phyloP scores from a whole-genome alignment of 2,329 filamentous ascomycete genomes.

The Spiromastix sp. region DNA sequence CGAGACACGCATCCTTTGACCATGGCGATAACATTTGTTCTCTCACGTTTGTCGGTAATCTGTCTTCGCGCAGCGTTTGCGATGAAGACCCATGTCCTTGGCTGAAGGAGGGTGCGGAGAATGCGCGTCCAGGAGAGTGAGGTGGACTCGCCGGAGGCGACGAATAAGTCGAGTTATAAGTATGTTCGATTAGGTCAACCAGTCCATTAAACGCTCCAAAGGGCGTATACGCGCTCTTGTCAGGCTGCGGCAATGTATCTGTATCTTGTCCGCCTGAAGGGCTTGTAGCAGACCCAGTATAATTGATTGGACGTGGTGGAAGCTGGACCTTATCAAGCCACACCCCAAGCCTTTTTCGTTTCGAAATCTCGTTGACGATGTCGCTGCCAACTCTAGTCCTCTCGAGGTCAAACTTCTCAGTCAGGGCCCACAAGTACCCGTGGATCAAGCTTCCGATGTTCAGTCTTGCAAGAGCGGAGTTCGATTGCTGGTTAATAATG shows the following conservation, averaged over 20 bases:
- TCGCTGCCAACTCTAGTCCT: slow-evolving; percentile 56
- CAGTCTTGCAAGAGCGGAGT: slow-evolving; percentile 55
- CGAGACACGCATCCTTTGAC: slow-evolving; percentile 64
- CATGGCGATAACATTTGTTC: slow-evolving; percentile 72
- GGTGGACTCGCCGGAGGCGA: slow-evolving; percentile 62
- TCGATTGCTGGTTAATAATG: slow-evolving; percentile 18
- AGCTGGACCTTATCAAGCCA: slow-evolving; percentile 69
- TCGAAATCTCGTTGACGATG: slow-evolving; percentile 65
- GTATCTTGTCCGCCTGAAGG: slow-evolving; percentile 22
- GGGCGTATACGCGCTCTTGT: slow-evolving; percentile 48
- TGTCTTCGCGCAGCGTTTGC: slow-evolving; percentile 31
- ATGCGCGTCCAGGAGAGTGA: slow-evolving; percentile 55
- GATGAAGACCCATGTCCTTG: slow-evolving; percentile 33
- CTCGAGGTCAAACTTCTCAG: slow-evolving; percentile 68
- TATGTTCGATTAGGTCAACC: slow-evolving; percentile 61
- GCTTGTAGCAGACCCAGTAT: slow-evolving; percentile 46
- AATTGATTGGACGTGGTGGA: slow-evolving; percentile 51
- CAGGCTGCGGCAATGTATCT: slow-evolving; percentile 34
- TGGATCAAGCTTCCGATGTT: slow-evolving; percentile 76
- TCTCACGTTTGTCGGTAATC: slow-evolving; percentile 56
- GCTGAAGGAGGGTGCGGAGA: slow-evolving; percentile 52
- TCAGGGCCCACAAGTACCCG: slow-evolving; percentile 76
- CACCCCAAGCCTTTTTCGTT: slow-evolving; percentile 61
- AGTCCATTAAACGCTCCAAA: slow-evolving; percentile 65
- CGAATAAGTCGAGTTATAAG: slow-evolving; percentile 46